Base-by-base conservation (phyloP, 768 basidiomycete species). In the Calocera viscosa region DNA sequence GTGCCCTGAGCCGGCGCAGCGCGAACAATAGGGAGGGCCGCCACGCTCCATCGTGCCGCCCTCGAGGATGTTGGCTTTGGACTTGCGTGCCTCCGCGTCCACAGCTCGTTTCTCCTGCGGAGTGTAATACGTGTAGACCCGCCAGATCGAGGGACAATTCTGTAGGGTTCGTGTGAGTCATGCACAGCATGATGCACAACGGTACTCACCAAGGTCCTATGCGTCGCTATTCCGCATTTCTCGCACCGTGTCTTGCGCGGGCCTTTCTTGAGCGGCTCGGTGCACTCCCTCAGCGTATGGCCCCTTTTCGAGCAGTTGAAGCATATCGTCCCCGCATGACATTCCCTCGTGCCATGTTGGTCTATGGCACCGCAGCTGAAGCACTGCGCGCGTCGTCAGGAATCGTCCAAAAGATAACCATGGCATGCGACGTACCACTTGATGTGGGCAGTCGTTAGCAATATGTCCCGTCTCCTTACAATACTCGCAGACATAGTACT, bases 231-330 rank as follows among this genome's bases (percentile, higher is more conserved):
- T 2, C 53, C 53, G 30, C 53, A 60, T 26, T 32, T 26, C 26
- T 60, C 53, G 26, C 53, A 60, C 5, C 24, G 5, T 19, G 5
- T 2, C 19, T 30, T 26, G 22, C 24, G 30, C 53, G 53, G 14
- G 3, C 24, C 16, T 19, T 32, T 26, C 30, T 60, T 60, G 7
- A 8, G 11, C 26, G 53, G 53, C 30, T 60, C 53, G 11, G 53
- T 11, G 19, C 53, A 60, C 7, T 60, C 53, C 11, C 7, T 30
- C 11, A 30, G 19, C 30, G 5, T 14, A 32, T 60, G 53, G 5
- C 53, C 53, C 30, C 30, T 60, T 26, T 60, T 26, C 53, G 53
- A 60, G 53, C 53, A 60, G 19, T 60, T 60, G 26, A 60, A 60
- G 53, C 53, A 60, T 60, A 60, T 28, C 14, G 30, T 26, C 10